Evolutionary conservation across 805 yeast genomes (phyloP).

Genomic region (Saccharomycopsis babjevae): DNA sequence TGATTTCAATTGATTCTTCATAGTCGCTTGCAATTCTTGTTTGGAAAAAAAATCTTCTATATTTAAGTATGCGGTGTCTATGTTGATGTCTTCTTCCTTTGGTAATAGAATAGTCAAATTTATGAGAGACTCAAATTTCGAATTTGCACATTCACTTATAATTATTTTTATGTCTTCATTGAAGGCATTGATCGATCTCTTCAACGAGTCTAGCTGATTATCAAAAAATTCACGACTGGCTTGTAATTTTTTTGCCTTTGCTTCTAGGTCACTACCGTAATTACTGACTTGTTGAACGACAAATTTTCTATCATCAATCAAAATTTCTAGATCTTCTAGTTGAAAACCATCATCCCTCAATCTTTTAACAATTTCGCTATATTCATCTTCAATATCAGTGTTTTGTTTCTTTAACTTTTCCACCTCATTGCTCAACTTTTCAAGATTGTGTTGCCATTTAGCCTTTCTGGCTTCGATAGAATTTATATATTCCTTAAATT

Average conservation of each 20-base stretch:
- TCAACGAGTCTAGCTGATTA: slow-evolving; percentile 31
- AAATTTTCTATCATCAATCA: slow-evolving; percentile 15
- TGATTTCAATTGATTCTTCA: slow-evolving; percentile 22
- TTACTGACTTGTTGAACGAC: slow-evolving; percentile 1
- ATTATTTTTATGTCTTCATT: slow-evolving; percentile 6
- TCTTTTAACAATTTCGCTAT: slow-evolving; percentile 31
- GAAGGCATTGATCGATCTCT: slow-evolving; percentile 1
- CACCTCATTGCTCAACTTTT: slow-evolving; percentile 49
- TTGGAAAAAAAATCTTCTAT: slow-evolving; percentile 32
- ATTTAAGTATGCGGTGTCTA: slow-evolving; percentile 36
- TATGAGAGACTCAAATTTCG: slow-evolving; percentile 19
- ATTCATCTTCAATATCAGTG: slow-evolving; percentile 31
- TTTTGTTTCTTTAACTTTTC: slow-evolving; percentile 34
- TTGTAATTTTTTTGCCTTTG: slow-evolving; percentile 28
- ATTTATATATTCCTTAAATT: slow-evolving; percentile 63
- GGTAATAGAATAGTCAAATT: slow-evolving; percentile 32
- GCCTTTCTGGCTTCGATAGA: slow-evolving; percentile 52
- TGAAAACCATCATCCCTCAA: slow-evolving; percentile 45
- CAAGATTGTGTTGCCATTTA: slow-evolving; percentile 53
- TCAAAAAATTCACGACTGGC: slow-evolving; percentile 42
- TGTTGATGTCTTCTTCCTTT: slow-evolving; percentile 31
- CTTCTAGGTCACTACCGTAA: slow-evolving; percentile 32
- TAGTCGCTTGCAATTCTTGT: slow-evolving; percentile 27
- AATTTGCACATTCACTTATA: neutral
- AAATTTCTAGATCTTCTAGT: slow-evolving; percentile 10